Evolutionary conservation across 441 rosid genomes (phyloP).

Genomic region (Gossypium gossypioides): DNA sequence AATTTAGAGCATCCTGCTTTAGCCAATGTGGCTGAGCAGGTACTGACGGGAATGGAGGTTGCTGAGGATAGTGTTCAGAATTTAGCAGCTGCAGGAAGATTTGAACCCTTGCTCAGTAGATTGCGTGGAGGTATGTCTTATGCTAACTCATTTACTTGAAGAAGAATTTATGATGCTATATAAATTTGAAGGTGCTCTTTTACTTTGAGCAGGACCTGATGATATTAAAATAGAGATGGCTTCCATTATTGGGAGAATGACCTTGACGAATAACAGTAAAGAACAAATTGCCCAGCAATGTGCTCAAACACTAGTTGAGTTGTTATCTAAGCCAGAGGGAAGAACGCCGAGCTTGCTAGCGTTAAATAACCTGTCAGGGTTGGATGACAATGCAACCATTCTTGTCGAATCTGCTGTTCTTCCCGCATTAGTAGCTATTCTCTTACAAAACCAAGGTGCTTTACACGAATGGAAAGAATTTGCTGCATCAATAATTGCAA

Average conservation of each 20-base stretch:
- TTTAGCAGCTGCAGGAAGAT: constrained; percentile 36
- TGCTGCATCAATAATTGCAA: constrained; percentile 32
- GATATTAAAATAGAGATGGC: constrained; percentile 33
- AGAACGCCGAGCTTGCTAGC: constrained; percentile 28
- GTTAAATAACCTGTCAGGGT: constrained; percentile 30
- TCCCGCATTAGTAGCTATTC: constrained; percentile 28
- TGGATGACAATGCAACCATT: constrained; percentile 31
- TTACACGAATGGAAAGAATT: constrained; percentile 23
- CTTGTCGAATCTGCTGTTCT: constrained; percentile 30
- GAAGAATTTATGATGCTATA: not conserved
- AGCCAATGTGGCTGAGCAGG: constrained; percentile 32
- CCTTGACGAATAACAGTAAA: constrained; percentile 30
- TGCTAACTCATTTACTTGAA: not conserved
- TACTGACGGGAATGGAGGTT: constrained; percentile 26
- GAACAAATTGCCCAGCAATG: constrained; percentile 31
- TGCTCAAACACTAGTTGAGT: constrained; percentile 23
- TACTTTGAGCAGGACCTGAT: constrained; percentile 27
- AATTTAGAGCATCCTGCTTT: constrained; percentile 30
- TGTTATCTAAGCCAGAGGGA: constrained; percentile 23
- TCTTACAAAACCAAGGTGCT: constrained; percentile 21
- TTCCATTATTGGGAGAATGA: constrained; percentile 30
- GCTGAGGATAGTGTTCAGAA: constrained; percentile 24
- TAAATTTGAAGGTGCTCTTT: not conserved
- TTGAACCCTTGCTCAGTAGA: constrained; percentile 31
- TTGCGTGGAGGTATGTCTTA: constrained; percentile 23